Percentiles rank a stretch among this genome's conserved stretches.
These are phyloP conservation scores for Macaranga tanarius DNA, from an alignment of 441 rosid genomes.

Conservation along the genomic window DNA sequence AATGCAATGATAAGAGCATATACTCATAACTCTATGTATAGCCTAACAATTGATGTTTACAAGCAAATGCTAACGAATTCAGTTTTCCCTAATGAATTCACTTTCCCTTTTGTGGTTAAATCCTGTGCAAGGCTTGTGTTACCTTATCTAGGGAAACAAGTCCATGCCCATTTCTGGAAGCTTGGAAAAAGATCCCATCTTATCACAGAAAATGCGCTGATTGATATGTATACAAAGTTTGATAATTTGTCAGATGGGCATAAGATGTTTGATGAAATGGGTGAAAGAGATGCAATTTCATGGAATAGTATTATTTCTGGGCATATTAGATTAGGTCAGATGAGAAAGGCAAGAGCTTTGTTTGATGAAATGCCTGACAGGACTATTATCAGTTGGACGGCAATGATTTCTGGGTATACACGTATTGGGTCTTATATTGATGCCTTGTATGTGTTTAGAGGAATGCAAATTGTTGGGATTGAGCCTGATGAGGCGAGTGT, in stretches of 20 bases:
- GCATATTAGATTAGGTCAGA: slow-evolving; percentile 42
- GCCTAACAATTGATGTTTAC: slow-evolving; percentile 32
- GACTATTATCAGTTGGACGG: slow-evolving; percentile 58
- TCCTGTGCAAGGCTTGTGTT: slow-evolving; percentile 45
- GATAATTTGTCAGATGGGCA: slow-evolving; percentile 37
- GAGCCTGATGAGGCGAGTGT: slow-evolving; percentile 66
- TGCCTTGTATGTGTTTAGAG: slow-evolving; percentile 46
- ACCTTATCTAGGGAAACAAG: slow-evolving; percentile 39
- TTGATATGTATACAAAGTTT: slow-evolving; percentile 50
- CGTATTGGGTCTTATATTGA: slow-evolving; percentile 39
- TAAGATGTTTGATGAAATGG: slow-evolving; percentile 52
- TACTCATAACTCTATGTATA: slow-evolving; percentile 36
- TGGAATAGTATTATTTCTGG: slow-evolving; percentile 60
- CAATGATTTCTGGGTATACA: slow-evolving; percentile 48
- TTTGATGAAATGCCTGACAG: slow-evolving; percentile 39
- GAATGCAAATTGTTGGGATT: slow-evolving; percentile 45
- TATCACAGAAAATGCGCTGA: slow-evolving; percentile 46
- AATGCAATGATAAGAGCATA: slow-evolving; percentile 51
- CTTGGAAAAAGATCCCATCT: slow-evolving; percentile 37
- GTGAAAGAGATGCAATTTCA: slow-evolving; percentile 45
- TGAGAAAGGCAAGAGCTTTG: slow-evolving; percentile 48
- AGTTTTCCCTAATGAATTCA: slow-evolving; percentile 49
- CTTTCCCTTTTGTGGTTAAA: slow-evolving; percentile 55
- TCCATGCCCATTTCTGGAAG: slow-evolving; percentile 50
- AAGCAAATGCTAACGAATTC: slow-evolving; percentile 39